Evolutionary conservation across 148 eudicot species (phyloP).

Genomic region (Rhododendron ovatum): DNA sequence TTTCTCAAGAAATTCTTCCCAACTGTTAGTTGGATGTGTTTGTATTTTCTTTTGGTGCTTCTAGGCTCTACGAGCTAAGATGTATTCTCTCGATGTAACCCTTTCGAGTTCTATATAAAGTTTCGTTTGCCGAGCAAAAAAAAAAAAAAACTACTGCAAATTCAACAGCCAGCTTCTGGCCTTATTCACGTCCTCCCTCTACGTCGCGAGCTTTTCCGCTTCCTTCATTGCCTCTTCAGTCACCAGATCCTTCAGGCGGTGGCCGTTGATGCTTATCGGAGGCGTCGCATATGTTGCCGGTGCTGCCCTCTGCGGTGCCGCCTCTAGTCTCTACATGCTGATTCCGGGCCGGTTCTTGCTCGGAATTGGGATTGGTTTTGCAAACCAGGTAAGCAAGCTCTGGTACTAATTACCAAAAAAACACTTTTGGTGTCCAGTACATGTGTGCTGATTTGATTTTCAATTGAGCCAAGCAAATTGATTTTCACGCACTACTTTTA

Average conservation of each 20-base stretch:
- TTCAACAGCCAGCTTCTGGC: conserved; percentile 30
- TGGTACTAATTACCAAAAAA: too few species aligned
- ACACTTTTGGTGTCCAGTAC: background rate
- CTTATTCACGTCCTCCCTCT: conserved; percentile 33
- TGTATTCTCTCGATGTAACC: too few species aligned
- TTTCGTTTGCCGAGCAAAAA: too few species aligned
- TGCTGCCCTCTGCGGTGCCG: conserved; percentile 25
- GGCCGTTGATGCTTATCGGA: conserved; percentile 25
- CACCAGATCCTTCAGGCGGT: conserved; percentile 30
- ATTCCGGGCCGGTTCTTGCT: conserved; percentile 32
- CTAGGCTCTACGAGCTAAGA: too few species aligned
- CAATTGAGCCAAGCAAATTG: background rate
- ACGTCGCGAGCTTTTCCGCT: conserved; percentile 31
- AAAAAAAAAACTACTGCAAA: conserved; percentile 34
- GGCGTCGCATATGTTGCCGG: conserved; percentile 27
- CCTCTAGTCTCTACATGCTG: conserved; percentile 27
- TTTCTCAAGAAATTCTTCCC: background rate
- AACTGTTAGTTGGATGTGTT: too few species aligned
- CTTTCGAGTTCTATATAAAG: too few species aligned
- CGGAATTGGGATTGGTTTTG: conserved; percentile 38
- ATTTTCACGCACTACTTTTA: too few species aligned
- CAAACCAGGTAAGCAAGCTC: conserved; percentile 26
- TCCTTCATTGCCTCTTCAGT: conserved; percentile 25
- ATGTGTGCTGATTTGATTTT: too few species aligned
- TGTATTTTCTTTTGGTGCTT: too few species aligned